phyloP scores from a whole-genome alignment of 805 yeast genomes.

The Soucietia sequanensis region DNA sequence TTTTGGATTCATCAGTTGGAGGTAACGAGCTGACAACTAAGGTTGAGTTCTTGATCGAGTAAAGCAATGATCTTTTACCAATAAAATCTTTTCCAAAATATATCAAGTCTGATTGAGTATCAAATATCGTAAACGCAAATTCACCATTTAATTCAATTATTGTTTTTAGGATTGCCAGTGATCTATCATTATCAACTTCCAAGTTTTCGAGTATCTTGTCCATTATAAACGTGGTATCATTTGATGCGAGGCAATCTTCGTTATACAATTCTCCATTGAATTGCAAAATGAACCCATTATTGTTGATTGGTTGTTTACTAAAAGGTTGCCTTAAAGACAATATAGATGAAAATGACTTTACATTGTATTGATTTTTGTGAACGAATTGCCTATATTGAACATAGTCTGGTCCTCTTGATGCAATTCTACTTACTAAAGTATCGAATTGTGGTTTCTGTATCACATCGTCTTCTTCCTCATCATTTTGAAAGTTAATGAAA shows the following conservation, averaged over 20 bases:
- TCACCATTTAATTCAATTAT: slow-evolving; percentile 68
- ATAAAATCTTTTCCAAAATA: slow-evolving; percentile 83
- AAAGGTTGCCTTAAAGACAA: slow-evolving; percentile 79
- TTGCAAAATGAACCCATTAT: slow-evolving; percentile 46
- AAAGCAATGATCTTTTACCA: slow-evolving; percentile 79
- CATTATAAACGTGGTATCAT: slow-evolving; percentile 64
- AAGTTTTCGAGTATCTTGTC: slow-evolving; percentile 27
- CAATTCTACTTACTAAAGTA: slow-evolving; percentile 42
- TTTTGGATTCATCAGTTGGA: slow-evolving; percentile 5
- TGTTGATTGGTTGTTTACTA: slow-evolving; percentile 64
- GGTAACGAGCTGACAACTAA: slow-evolving; percentile 41
- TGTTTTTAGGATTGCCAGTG: slow-evolving; percentile 37
- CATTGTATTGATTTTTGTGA: slow-evolving; percentile 4
- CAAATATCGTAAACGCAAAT: slow-evolving; percentile 65
- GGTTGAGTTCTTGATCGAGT: slow-evolving; percentile 26
- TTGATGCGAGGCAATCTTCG: slow-evolving; percentile 44
- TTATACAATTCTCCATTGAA: slow-evolving; percentile 92
- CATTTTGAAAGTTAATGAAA: slow-evolving; percentile 1
- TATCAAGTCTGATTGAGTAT: slow-evolving; percentile 35
- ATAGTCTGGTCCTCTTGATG: slow-evolving; percentile 67
- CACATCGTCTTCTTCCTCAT: neutral
- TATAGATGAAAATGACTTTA: slow-evolving; percentile 64
- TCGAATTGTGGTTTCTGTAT: slow-evolving; percentile 21
- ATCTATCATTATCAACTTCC: slow-evolving; percentile 4
- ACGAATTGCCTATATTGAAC: slow-evolving; percentile 15